Percentiles rank a stretch among this genome's conserved stretches.
Conservation (phyloP, 2,329 filamentous ascomycete genomes). For the Epichloe glyceriae region DNA sequence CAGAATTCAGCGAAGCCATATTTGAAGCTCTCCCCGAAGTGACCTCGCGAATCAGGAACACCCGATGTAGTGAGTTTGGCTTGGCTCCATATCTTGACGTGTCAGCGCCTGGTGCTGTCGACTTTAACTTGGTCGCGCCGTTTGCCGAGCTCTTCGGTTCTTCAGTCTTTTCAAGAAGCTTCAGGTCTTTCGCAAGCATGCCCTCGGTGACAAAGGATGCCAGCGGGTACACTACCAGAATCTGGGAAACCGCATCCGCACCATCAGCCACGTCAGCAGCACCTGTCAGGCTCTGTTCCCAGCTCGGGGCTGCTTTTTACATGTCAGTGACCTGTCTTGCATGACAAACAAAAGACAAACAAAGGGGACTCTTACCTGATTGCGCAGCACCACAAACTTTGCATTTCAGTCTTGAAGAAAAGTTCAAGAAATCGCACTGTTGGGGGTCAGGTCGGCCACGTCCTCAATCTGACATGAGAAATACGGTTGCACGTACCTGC, state of each 20-base stretch:
- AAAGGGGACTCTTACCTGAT: conserved; percentile 14
- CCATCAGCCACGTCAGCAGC: conserved; percentile 37
- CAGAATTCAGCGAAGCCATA: conserved; percentile 80
- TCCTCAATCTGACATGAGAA: not conserved
- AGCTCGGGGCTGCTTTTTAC: conserved; percentile 11
- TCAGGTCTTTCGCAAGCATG: conserved; percentile 57
- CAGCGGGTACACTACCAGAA: conserved; percentile 61
- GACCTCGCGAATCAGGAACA: conserved; percentile 64
- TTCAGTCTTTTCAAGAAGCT: conserved; percentile 56
- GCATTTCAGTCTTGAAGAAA: conserved; percentile 23
- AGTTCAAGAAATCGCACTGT: conserved; percentile 28
- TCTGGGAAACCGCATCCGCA: conserved; percentile 52
- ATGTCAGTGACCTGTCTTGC: not conserved
- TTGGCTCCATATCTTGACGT: conserved; percentile 54
- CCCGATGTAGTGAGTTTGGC: conserved; percentile 60
- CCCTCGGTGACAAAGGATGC: conserved; percentile 60
- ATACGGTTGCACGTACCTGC: conserved; percentile 15
- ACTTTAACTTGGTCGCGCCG: conserved; percentile 41
- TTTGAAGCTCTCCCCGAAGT: conserved; percentile 60
- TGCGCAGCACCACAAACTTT: conserved; percentile 24
- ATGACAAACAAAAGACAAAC: no score
- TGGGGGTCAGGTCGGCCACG: not conserved
- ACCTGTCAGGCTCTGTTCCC: conserved; percentile 30
- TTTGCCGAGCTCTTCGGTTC: conserved; percentile 29
- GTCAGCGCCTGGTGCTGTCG: conserved; percentile 41